These are phyloP conservation scores for Puccinia horiana DNA, from an alignment of 1,284 basidiomycete species.

Conservation along the genomic window DNA sequence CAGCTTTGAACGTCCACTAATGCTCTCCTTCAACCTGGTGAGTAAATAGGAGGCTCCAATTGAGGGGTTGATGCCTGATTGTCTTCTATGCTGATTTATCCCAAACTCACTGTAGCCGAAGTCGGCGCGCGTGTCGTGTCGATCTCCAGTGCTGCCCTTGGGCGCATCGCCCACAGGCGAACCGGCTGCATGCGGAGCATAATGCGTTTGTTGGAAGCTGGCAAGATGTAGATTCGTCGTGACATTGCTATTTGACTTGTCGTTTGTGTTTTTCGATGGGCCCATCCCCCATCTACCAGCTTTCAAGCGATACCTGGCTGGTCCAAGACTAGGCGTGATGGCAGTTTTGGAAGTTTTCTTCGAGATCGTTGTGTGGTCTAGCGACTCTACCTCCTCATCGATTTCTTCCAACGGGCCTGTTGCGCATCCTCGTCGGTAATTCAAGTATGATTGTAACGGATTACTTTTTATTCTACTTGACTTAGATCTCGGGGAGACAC, in stretches of 20 bases:
- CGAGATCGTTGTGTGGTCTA: background rate
- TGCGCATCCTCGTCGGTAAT: constrained; percentile 1
- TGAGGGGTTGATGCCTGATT: background rate
- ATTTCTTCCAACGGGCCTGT: constrained; percentile 21
- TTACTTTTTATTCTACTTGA: background rate
- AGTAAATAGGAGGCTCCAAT: constrained; percentile 19
- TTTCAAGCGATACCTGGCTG: constrained; percentile 25
- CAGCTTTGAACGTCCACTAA: constrained; percentile 18
- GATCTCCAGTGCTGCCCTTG: background rate
- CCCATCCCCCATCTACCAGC: background rate
- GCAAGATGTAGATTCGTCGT: background rate
- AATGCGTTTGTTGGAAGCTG: background rate
- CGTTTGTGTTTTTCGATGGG: background rate
- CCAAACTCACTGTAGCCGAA: background rate
- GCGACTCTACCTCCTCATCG: constrained; percentile 14
- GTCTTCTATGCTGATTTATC: background rate
- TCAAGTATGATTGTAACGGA: constrained; percentile 36
- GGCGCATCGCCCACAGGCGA: background rate
- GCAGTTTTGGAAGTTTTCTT: background rate
- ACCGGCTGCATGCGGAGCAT: background rate
- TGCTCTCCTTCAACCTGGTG: constrained; percentile 32
- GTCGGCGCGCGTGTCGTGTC: background rate
- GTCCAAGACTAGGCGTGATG: constrained; percentile 7
- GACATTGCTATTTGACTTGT: background rate
- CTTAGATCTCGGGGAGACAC: constrained; percentile 8